Conservation (phyloP, 164 flowering plant genomes). For the Houttuynia cordata region DNA sequence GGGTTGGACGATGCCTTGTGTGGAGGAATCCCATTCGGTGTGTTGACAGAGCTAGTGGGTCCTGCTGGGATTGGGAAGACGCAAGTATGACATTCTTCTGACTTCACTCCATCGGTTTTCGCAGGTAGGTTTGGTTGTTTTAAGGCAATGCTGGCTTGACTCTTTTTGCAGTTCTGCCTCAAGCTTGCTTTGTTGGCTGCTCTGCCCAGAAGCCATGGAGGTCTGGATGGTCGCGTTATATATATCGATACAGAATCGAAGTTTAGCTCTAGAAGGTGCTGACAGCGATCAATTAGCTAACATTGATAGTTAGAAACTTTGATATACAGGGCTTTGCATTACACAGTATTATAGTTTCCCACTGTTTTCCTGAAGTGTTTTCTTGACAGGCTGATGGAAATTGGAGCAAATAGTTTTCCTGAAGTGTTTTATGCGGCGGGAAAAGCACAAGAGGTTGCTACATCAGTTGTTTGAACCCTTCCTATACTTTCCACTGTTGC, state of each 20-base stretch:
- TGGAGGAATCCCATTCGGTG: slow-evolving; percentile 86
- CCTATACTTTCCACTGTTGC: background rate
- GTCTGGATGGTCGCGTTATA: slow-evolving; percentile 62
- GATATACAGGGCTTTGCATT: background rate
- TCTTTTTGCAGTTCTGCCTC: slow-evolving; percentile 39
- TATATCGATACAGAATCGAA: slow-evolving; percentile 80
- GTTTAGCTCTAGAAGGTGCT: slow-evolving; percentile 73
- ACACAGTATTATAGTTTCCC: background rate
- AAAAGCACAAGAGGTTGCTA: slow-evolving; percentile 59
- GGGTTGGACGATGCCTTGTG: slow-evolving; percentile 65
- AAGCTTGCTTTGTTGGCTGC: slow-evolving; percentile 74
- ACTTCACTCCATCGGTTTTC: background rate
- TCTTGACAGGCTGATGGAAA: slow-evolving; percentile 62
- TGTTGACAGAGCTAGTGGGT: slow-evolving; percentile 76
- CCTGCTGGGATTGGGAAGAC: slow-evolving; percentile 91
- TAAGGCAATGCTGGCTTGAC: background rate
- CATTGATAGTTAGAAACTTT: background rate
- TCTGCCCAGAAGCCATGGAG: slow-evolving; percentile 56
- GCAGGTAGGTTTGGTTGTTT: background rate
- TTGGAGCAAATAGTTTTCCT: slow-evolving; percentile 66
- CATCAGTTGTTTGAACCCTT: background rate
- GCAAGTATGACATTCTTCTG: slow-evolving; percentile 29
- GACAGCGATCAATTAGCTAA: too few species aligned
- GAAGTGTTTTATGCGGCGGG: slow-evolving; percentile 56
- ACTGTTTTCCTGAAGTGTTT: slow-evolving; percentile 1